Evolutionary conservation across 345 rosid species (phyloP).

Genomic region (Turnera subulata): DNA sequence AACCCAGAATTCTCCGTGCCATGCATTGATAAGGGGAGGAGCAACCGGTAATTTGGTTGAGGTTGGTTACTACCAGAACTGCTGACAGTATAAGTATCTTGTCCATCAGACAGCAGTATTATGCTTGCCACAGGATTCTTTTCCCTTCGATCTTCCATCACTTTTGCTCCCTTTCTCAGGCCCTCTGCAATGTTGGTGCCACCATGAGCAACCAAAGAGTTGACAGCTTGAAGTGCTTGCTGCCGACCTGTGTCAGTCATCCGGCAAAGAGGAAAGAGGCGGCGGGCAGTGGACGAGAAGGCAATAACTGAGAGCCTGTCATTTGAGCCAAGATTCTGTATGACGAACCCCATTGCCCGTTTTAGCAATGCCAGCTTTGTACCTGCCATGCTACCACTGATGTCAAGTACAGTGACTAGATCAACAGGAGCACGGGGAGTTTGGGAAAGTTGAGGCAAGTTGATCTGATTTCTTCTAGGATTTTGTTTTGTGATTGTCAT

Average conservation of each 20-base stretch:
- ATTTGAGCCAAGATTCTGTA: constrained; percentile 82
- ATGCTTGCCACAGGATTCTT: constrained; percentile 84
- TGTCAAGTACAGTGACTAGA: constrained; percentile 87
- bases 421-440: constrained; percentile 76
- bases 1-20: constrained; percentile 48
- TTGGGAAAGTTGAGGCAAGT: constrained; percentile 35
- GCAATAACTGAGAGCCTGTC: constrained; percentile 97
- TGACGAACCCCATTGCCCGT: constrained; percentile 98
- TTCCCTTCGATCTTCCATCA: constrained; percentile 78
- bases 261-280: constrained; percentile 71
- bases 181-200: constrained; percentile 98
- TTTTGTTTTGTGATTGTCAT: constrained; percentile 34
- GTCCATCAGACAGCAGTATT: constrained; percentile 90
- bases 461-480: constrained; percentile 26
- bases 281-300: constrained; percentile 92
- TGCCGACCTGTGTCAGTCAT: constrained; percentile 81
- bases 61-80: constrained; percentile 47
- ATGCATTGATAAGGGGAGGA: constrained; percentile 61
- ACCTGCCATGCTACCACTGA: constrained; percentile 99
- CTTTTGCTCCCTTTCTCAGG: constrained; percentile 84
- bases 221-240: constrained; percentile 81
- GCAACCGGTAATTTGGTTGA: constrained; percentile 54
- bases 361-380: constrained; percentile 90
- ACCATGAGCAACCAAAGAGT: constrained; percentile 85
- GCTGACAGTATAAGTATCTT: constrained; percentile 70